phyloP scores from a whole-genome alignment of 2,329 filamentous ascomycete genomes.

The Lachnellula subtilissima region DNA sequence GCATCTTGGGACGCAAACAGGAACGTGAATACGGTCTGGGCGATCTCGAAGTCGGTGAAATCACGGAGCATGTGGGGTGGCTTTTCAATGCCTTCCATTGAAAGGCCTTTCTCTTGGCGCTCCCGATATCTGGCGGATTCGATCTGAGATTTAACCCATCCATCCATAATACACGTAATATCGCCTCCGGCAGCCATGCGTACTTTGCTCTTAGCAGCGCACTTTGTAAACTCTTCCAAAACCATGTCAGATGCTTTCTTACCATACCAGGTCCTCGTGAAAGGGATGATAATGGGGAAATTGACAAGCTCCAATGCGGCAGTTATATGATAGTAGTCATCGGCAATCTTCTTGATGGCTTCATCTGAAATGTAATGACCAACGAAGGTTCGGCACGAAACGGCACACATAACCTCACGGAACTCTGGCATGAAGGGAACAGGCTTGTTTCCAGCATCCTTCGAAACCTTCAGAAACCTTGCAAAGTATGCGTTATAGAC shows the following conservation, averaged over 20 bases:
- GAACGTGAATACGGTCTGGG: slow-evolving; percentile 92
- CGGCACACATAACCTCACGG: slow-evolving; percentile 89
- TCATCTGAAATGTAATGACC: slow-evolving; percentile 92
- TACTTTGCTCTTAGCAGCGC: slow-evolving; percentile 87
- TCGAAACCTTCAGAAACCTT: slow-evolving; percentile 70
- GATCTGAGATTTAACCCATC: slow-evolving; percentile 85
- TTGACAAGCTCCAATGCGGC: slow-evolving; percentile 95
- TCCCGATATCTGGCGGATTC: slow-evolving; percentile 78
- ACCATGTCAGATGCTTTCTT: slow-evolving; percentile 95
- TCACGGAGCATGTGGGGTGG: slow-evolving; percentile 76
- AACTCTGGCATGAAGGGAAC: slow-evolving; percentile 87
- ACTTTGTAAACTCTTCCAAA: slow-evolving; percentile 81
- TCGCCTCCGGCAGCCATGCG: slow-evolving; percentile 86
- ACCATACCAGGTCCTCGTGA: slow-evolving; percentile 93
- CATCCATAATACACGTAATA: slow-evolving; percentile 89
- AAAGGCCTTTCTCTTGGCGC: slow-evolving; percentile 67
- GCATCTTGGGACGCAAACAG: slow-evolving; percentile 97
- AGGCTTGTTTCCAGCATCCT: slow-evolving; percentile 66
- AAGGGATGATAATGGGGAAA: slow-evolving; percentile 94
- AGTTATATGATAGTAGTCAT: slow-evolving; percentile 96
- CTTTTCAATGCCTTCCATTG: slow-evolving; percentile 68
- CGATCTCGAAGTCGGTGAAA: slow-evolving; percentile 87
- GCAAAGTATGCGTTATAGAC: slow-evolving; percentile 86
- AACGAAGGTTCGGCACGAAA: slow-evolving; percentile 95
- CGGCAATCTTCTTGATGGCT: slow-evolving; percentile 86